phyloP scores from a whole-genome alignment of 352 stramenopile genomes.

The Phytophthora megakarya region DNA sequence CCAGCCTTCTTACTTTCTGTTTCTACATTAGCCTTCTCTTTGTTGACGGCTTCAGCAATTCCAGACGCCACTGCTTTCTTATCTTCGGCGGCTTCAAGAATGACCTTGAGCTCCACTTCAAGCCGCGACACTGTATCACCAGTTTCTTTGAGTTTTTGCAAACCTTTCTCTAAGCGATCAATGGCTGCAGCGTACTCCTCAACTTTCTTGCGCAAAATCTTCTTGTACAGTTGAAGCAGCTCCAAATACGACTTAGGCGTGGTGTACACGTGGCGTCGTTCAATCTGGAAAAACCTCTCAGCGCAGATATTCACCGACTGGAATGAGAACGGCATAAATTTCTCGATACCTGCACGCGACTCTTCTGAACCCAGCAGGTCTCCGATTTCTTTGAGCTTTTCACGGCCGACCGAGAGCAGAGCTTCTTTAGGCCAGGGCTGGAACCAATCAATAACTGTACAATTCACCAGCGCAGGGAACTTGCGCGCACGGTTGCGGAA shows the following conservation, averaged over 20 bases:
- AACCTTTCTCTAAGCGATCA: constrained; percentile 91
- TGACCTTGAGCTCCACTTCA: constrained; percentile 95
- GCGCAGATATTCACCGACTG: constrained; percentile 93
- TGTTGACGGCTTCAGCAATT: constrained; percentile 95
- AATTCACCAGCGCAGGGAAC: constrained; percentile 96
- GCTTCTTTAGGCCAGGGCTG: constrained; percentile 94
- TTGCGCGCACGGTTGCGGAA: constrained; percentile 94
- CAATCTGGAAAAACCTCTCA: constrained; percentile 89
- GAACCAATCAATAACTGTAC: constrained; percentile 96
- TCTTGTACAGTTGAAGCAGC: constrained; percentile 94
- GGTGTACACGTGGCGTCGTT: constrained; percentile 94
- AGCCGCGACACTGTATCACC: constrained; percentile 92
- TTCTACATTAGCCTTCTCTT: constrained; percentile 96
- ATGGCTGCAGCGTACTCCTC: constrained; percentile 90
- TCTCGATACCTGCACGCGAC: constrained; percentile 89
- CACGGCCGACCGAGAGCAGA: constrained; percentile 90
- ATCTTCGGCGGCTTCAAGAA: constrained; percentile 95
- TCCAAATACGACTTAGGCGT: constrained; percentile 96
- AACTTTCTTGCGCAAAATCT: constrained; percentile 92
- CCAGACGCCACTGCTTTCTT: constrained; percentile 94
- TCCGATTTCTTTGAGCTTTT: constrained; percentile 86
- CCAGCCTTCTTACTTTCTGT: constrained; percentile 94
- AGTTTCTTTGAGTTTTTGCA: constrained; percentile 94
- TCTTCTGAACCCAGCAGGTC: constrained; percentile 86
- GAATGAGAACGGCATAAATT: constrained; percentile 97